Conservation (phyloP, 768 basidiomycete species). For the Vararia minispora region DNA sequence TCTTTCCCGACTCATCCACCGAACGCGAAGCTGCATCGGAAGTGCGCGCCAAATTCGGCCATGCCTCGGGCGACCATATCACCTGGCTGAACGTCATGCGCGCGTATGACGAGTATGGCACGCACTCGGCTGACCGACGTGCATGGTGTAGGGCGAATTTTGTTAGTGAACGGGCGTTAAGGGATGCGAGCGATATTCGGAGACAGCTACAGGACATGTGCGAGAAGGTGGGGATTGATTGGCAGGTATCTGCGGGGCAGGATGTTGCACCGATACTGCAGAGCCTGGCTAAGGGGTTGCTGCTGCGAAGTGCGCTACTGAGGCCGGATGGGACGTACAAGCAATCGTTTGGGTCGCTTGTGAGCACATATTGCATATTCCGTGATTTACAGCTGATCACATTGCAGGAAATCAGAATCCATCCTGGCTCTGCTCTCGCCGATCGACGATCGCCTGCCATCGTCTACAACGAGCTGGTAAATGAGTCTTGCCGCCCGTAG, state of each 20-base stretch:
- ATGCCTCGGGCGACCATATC: constrained; percentile 83
- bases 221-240: constrained; percentile 47
- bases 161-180: constrained; percentile 71
- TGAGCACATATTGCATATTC: too few species aligned
- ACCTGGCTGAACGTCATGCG: constrained; percentile 79
- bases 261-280: constrained; percentile 58
- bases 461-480: constrained; percentile 87
- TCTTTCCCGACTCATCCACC: constrained; percentile 70
- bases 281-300: constrained; percentile 66
- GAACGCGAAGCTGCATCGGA: constrained; percentile 63
- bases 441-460: constrained; percentile 81
- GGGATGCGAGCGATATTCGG: constrained; percentile 68
- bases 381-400: constrained; percentile 5
- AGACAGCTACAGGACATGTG: constrained; percentile 68
- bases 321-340: constrained; percentile 86
- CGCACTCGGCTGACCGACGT: constrained; percentile 34
- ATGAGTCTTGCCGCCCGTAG: constrained; percentile 17
- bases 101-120: constrained; percentile 65
- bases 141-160: constrained; percentile 84
- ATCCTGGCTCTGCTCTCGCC: constrained; percentile 75
- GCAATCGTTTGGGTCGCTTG: constrained; percentile 62
- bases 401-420: constrained; percentile 68
- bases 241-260: constrained; percentile 44
- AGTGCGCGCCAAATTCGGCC: constrained; percentile 67
- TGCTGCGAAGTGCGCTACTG: constrained; percentile 74